Evolutionary conservation across 176 grass and related monocot species (phyloP), one percentile per base, ranked within the genome.

Genomic region (Paspalum vaginatum): DNA sequence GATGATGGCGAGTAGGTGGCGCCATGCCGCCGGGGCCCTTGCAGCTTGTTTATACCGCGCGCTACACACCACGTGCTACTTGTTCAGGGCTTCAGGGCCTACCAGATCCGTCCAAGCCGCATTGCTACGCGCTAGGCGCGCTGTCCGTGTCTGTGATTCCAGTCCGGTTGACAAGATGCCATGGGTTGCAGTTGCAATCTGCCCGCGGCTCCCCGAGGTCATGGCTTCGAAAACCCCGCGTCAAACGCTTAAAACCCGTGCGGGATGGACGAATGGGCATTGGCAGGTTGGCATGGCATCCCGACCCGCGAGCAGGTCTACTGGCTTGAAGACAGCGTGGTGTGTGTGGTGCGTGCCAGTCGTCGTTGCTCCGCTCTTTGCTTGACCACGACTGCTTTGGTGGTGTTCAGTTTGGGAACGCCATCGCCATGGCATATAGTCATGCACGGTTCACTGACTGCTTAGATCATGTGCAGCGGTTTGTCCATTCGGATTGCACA

Each of bases 31-130:
- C 53, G 11, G n/a, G 18, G 38, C 26, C 26, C 62, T 2, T 42
- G 5, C 17, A n/a, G 20, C 46, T 76, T n/a, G 7, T 68, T 27
- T 25, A 47, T 75, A 40, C 20, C 41, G 21, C 51, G 3, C 55
- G 55, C 47, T 51, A 38, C 65, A 42, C 18, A 66, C 4, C 83
- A 89, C 87, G 63, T 89, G 83, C 72, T 81, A 75, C 70, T 25
- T 60, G 62, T 24, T 66, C 49, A n/a, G 14, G 7, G 12, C 74
- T 47, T 45, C 17, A 8, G 61, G 55, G 72, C 51, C 80, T 70
- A 49, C 77, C 32, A 72, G 78, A 77, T 84, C 68, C 68, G 68
- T 70, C 44, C 73, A 22, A n/a, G 56, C 73, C 14, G 26, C 77
- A 73, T 7, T 37, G 67, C 74, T 83, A 73, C 25, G 11, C 0